A percentile compares a stretch with the other conserved stretches of the same genome.
Evolutionary conservation across 306 rosid genomes (phyloP).

Genomic region (Cicer bijugum): DNA sequence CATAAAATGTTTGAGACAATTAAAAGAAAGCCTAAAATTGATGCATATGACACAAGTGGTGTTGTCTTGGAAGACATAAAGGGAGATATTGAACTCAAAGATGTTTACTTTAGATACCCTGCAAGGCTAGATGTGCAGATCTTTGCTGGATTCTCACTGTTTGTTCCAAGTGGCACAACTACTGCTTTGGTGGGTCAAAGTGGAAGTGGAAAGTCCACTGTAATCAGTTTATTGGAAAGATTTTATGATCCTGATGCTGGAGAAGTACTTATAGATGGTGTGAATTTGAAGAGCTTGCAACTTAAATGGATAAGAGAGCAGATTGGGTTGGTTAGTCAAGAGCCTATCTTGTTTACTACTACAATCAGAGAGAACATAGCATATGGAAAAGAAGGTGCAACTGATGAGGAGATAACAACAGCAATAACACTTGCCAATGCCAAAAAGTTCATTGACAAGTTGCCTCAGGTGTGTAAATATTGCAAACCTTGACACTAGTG

Average conservation of each 20-base stretch:
- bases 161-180: conserved; percentile 68
- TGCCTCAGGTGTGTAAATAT: conserved; percentile 57
- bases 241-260: conserved; percentile 90
- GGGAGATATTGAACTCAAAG: conserved; percentile 80
- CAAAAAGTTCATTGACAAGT: conserved; percentile 79
- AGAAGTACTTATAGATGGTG: conserved; percentile 78
- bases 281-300: conserved; percentile 61
- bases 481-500: background rate
- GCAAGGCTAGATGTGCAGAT: conserved; percentile 78
- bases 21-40: conserved; percentile 65
- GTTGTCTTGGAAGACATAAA: conserved; percentile 59
- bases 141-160: conserved; percentile 77
- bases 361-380: conserved; percentile 74
- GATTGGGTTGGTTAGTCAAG: conserved; percentile 89
- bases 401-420: conserved; percentile 61
- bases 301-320: conserved; percentile 76
- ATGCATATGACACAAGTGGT: conserved; percentile 72
- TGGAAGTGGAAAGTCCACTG: conserved; percentile 94
- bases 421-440: conserved; percentile 86
- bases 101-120: conserved; percentile 80
- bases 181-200: conserved; percentile 92
- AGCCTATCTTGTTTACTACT: conserved; percentile 73
- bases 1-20: conserved; percentile 89
- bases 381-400: conserved; percentile 85
- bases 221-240: conserved; percentile 74